Base-by-base conservation (phyloP, 805 yeast genomes). In the Scheffersomyces spartinae region DNA sequence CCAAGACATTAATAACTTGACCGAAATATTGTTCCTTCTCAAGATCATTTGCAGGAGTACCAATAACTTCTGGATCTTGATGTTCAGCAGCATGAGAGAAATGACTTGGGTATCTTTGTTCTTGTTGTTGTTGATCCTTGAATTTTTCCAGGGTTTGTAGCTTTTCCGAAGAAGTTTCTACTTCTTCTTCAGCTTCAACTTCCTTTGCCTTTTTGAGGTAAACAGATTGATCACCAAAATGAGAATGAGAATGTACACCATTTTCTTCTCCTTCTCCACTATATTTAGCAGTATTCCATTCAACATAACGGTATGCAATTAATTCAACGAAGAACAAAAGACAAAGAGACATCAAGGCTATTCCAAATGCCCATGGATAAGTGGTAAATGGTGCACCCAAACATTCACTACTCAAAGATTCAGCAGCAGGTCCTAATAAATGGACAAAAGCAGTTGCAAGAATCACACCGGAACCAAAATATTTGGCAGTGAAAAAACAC, bases 401-500 rank as follows among this genome's bases (percentile, higher is more conserved):
- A 53, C 91, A 80, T 7, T 55, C 66, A 24, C 67, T 42, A 1
- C 61, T 42, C 23, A 80, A 54, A 3, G 70, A 61, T 7, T 74
- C 79, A 30, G 61, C 48, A 4, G 91, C 88, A 1, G 84, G 88
- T 33, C 69, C 62, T 31, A 81, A 50, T 32, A 81, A 54, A 52
- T 81, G 93, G 16, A 81, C 72, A 39, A 81, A 78, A 0, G 86
- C 82, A 1, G 93, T 81, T 9, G 88, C 81, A 8, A 81, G 64
- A 41, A 81, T 81, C 25, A 81, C 88, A 28, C 93, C 93, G 3
- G 86, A 75, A 33, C 93, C 93, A 44, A 81, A 81, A 49, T 65
- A 79, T 41, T 77, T 79, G 25, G 81, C 74, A 24, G 73, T 46
- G 43, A 76, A 74, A 49, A 76, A 77, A 35, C 72, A 64, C 70